A percentile compares a stretch with the other conserved stretches of the same genome.
phyloP scores from a whole-genome alignment of 257 asterid species.

The Nicotiana paniculata region DNA sequence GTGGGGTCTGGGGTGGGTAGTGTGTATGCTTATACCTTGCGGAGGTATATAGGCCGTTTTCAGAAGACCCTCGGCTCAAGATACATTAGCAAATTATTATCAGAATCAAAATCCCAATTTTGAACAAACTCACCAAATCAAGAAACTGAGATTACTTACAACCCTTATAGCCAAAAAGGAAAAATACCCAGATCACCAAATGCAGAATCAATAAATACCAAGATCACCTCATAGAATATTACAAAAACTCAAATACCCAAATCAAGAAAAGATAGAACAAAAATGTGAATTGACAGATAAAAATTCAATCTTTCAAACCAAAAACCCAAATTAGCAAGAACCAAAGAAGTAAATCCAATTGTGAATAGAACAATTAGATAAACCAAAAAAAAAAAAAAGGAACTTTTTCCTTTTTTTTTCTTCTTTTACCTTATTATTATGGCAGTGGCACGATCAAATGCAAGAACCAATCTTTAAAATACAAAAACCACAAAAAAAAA shows the following conservation, averaged over 20 bases:
- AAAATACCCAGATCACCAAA: constrained; percentile 16
- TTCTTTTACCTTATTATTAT: constrained; percentile 10
- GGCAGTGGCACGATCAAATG: constrained; percentile 9
- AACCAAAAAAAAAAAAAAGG: background rate
- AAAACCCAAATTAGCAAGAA: background rate
- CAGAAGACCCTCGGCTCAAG: too few relatives aligned
- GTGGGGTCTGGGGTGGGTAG: too few relatives aligned
- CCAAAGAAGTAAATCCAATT: background rate
- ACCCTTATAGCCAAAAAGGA: background rate
- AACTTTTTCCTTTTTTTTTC: background rate
- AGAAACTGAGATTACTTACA: constrained; percentile 6
- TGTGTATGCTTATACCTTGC: too few relatives aligned
- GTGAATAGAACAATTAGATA: background rate
- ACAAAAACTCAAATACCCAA: constrained; percentile 12
- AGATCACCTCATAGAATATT: constrained; percentile 12
- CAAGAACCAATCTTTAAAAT: constrained; percentile 9
- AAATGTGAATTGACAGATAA: background rate
- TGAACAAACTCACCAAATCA: constrained; percentile 10
- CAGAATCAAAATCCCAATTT: constrained; percentile 15
- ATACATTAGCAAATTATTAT: constrained; percentile 11
- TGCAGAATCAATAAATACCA: constrained; percentile 8
- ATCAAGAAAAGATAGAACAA: constrained; percentile 1
- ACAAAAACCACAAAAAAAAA: background rate
- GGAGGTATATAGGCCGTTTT: background rate
- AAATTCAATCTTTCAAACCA: background rate